Base-by-base conservation (phyloP, 2,329 filamentous ascomycete genomes). In the Scortechinia acanthostroma region DNA sequence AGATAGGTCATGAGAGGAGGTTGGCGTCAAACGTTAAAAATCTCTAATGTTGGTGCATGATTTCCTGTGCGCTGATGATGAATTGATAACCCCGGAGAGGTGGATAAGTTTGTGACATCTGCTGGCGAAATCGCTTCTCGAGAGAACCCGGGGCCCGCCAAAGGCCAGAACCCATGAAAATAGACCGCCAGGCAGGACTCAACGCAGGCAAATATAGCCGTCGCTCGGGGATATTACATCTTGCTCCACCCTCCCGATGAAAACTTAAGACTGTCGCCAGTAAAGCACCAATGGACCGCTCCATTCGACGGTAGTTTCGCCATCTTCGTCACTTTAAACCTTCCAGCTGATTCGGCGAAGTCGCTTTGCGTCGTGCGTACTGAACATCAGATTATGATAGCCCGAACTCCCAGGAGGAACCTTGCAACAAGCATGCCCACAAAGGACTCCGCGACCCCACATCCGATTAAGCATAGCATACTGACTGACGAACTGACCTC, bases 101-200 rank as follows among this genome's bases (percentile, higher is more conserved):
- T n/a, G n/a, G n/a, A n/a, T n/a, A n/a, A n/a, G n/a, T n/a, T n/a
- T n/a, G n/a, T n/a, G 22, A 17, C 56, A 64, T 60, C 74, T 77
- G 58, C 72, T 75, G 3, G 89, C 89, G 64, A 95, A 86, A 53
- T 80, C 84, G 58, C 88, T 93, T 58, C 81, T 76, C 13, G 76
- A 74, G 21, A 91, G 72, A 50, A 96, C 95, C 51, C 58, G 76
- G 23, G 84, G 80, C 0, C 91, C 91, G 52, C 80, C 93, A 22
- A 93, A 79, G 0, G 91, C 76, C 44, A 96, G 61, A 0, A 91
- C 80, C 87, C 89, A 96, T 0, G 91, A 81, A 63, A 91, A 90
- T 3, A 95, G 69, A 0, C 91, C 91, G 3, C 83, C 73, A 0
- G 91, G 25, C 25, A 30, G 20, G 83, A 82, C 43, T 88, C 82